phyloP scores from a whole-genome alignment of 2,329 filamentous ascomycete genomes.

The Fusarium newnesense region DNA sequence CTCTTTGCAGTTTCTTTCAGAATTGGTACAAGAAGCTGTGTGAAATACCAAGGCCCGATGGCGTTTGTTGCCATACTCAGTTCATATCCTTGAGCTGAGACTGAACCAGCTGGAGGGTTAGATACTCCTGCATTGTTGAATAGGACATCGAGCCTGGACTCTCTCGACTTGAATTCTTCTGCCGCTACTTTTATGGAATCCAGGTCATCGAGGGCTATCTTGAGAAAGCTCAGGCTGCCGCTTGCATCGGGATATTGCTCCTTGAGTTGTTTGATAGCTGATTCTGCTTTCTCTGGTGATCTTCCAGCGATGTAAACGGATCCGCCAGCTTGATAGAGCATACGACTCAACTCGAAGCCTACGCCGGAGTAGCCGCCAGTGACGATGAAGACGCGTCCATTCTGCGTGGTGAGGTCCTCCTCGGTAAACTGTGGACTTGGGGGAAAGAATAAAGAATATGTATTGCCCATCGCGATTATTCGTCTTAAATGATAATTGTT shows the following conservation, averaged over 20 bases:
- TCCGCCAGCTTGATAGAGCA: slow-evolving; percentile 20
- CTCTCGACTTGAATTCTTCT: slow-evolving; percentile 9
- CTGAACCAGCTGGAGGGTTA: slow-evolving; percentile 17
- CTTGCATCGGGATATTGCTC: background rate
- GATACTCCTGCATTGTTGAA: slow-evolving; percentile 36
- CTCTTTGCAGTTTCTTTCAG: slow-evolving; percentile 5
- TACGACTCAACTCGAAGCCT: slow-evolving; percentile 22
- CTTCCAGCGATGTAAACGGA: slow-evolving; percentile 33
- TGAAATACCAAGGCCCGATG: slow-evolving; percentile 29
- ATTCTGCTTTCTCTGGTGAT: slow-evolving; percentile 5
- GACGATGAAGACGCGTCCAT: slow-evolving; percentile 18
- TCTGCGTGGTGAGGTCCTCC: background rate
- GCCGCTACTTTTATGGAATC: slow-evolving; percentile 7
- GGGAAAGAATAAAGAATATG: slow-evolving; percentile 12
- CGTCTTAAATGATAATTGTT: no score
- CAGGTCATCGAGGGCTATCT: slow-evolving; percentile 20
- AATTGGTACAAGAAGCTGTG: slow-evolving; percentile 19
- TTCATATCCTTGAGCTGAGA: slow-evolving; percentile 28
- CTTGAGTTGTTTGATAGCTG: slow-evolving; percentile 3
- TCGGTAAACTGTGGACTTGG: slow-evolving; percentile 10
- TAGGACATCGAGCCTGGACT: slow-evolving; percentile 20
- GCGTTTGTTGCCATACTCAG: slow-evolving; percentile 32
- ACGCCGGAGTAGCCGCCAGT: slow-evolving; percentile 35
- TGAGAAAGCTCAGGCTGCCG: slow-evolving; percentile 12
- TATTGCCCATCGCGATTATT: slow-evolving; percentile 4